A percentile compares a stretch with the other conserved stretches of the same genome.
phyloP scores from a whole-genome alignment of 805 yeast genomes.

The Metschnikowia orientalis region DNA sequence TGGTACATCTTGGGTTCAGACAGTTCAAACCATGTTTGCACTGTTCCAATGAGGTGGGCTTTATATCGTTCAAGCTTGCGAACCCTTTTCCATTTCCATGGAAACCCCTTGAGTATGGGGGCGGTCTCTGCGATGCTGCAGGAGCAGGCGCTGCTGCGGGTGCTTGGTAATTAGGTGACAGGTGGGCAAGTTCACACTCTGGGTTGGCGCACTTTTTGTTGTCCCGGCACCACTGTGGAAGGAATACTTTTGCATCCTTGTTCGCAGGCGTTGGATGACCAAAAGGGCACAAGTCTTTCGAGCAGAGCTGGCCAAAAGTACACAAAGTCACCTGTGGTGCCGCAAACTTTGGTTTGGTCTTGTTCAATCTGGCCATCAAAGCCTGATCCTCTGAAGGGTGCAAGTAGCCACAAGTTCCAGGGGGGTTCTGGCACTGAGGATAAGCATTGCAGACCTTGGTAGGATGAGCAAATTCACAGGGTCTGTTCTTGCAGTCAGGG shows the following conservation, averaged over 20 bases:
- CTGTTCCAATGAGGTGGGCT: constrained; percentile 63
- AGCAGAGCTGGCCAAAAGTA: constrained; percentile 71
- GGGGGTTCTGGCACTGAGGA: constrained; percentile 73
- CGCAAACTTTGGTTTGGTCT: constrained; percentile 25
- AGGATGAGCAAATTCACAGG: constrained; percentile 78
- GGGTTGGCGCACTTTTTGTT: constrained; percentile 62
- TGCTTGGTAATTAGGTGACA: constrained; percentile 57
- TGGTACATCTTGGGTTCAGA: constrained; percentile 73
- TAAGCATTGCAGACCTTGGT: constrained; percentile 67
- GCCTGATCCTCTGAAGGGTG: constrained; percentile 85
- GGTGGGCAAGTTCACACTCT: constrained; percentile 71
- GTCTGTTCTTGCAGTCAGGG: constrained; percentile 66
- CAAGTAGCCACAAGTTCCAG: constrained; percentile 77
- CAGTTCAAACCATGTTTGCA: constrained; percentile 78
- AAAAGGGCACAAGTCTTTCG: constrained; percentile 76
- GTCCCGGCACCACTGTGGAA: constrained; percentile 71
- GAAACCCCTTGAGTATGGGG: no score
- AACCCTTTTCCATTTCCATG: no score
- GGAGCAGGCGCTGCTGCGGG: constrained; percentile 19
- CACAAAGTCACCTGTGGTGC: constrained; percentile 48
- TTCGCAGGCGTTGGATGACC: constrained; percentile 92
- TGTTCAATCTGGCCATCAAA: constrained; percentile 49
- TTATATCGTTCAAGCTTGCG: no score
- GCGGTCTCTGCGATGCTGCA: constrained; percentile 13
- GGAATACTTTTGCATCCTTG: constrained; percentile 62